Base-by-base conservation (phyloP, 176 grass and related monocot species). In the Aegilops speltoides region DNA sequence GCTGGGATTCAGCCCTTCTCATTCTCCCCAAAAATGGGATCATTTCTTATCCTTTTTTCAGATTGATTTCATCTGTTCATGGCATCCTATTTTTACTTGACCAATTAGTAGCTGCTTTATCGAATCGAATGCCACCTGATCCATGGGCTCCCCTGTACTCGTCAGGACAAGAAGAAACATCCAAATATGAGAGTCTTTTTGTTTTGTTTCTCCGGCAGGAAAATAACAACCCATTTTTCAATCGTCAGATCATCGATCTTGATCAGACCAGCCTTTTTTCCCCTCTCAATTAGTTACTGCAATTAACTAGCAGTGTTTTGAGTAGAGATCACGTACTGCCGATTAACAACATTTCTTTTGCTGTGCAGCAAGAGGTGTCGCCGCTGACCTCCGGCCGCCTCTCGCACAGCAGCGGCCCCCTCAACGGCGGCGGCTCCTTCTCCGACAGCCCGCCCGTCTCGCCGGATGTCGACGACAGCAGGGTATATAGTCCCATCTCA, bases 331-430 rank as follows among this genome's bases (percentile, higher is more conserved):
- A 57, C 5, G 32, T 16, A 5, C 48, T 79, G 63, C 10, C 83
- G 72, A 89, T 70, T 34, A 8, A 13, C 77, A 8, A 13, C 77
- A 41, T 26, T 28, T 79, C 19, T 82, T 80, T 41, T 16, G 2
- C 25, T 66, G 2, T 13, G 77, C 68, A 87, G 90, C 84, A 86
- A 73, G 97, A 96, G 75, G 97, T 93, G 64, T 89, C 94, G 22
- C 92, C 97, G n/a, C 94, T 99, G 61, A 90, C 97, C 43, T 99
- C 97, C 63, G 97, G 97, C 65, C 94, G 97, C 50, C 92, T 96
- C 75, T 99, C 97, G 22, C 97, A 99, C 89, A 99, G 94, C 92
- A 99, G 97, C 76, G 97, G 97, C 1, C 94, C 97, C 23, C 89
- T 98, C 43, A 99, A 91, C 79, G 94, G 97, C 32, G 95, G 90